Evolutionary conservation across 2,329 filamentous ascomycete species (phyloP), one percentile per base, ranked within the genome.

Genomic region (Ophiobolus disseminans): DNA sequence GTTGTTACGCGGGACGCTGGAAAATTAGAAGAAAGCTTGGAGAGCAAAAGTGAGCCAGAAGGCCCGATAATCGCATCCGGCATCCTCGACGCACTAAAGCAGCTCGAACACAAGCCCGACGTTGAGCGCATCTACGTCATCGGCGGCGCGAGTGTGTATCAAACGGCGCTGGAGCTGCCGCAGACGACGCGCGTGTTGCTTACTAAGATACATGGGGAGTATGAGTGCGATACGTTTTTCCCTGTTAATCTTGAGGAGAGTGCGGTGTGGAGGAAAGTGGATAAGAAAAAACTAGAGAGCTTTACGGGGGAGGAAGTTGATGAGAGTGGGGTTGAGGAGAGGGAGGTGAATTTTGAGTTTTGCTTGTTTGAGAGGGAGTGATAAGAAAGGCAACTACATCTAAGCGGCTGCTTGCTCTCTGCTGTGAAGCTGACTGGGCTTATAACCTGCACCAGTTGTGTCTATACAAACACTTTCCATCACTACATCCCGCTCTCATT

Each of bases 81-180:
- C 9, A 71, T 91, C 3, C 5, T 49, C 6, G 60, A 62, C 30
- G 62, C 58, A 7, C n/a, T 60, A 8, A 13, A 38, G 81, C 84
- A 45, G 75, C 78, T 40, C 0, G 30, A 40, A 10, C 20, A 22
- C 8, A 36, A 38, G 17, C 21, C 45, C 1, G 45, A 58, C 10
- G 40, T 65, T 1, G 58, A 60, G 3, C 50, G 55, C 8, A 80
- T 91, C 3, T 97, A 92, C 73, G 83, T 97, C 34, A 97, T 99
- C 63, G 94, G 94, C 19, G 94, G 94, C 4, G 89, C 86, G 46
- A 88, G 91, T 75, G 87, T 97, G 57, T 99, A 97, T 74, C 78
- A 77, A 30, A 82, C 86, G 17, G 87, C 90, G 11, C 77, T 97
- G 66, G 69, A 75, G 59, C 63, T 85, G 48, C 68, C 73, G 32